Percentiles rank a stretch among this genome's conserved stretches.
Conservation (phyloP, 1,284 basidiomycete genomes). For the Apiotrichum siamense region DNA sequence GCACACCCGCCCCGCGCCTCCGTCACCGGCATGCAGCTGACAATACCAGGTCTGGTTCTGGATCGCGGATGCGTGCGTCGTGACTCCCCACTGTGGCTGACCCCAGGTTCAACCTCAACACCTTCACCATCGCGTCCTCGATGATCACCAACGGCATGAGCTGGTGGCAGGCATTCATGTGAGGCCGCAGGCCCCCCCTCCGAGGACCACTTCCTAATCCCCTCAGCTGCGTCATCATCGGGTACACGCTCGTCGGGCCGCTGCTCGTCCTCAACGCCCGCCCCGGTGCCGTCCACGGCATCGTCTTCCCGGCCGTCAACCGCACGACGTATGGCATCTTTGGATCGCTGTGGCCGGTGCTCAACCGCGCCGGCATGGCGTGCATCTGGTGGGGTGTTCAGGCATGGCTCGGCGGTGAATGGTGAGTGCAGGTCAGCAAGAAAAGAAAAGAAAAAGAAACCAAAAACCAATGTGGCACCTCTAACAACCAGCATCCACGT, state of each 20-base stretch:
- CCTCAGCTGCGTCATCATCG: slow-evolving; percentile 59
- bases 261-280: slow-evolving; percentile 76
- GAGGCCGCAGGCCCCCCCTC: too few relatives aligned
- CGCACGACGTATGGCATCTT: slow-evolving; percentile 67
- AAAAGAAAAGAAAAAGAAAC: neutral
- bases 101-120: slow-evolving; percentile 63
- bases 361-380: slow-evolving; percentile 27
- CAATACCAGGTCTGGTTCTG: slow-evolving; percentile 4
- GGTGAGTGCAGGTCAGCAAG: slow-evolving; percentile 6
- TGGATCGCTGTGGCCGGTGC: slow-evolving; percentile 53
- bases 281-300: slow-evolving; percentile 57
- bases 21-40: neutral
- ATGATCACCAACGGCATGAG: slow-evolving; percentile 68
- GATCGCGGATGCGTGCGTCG: slow-evolving; percentile 51
- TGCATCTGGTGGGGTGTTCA: slow-evolving; percentile 75
- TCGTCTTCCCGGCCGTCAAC: slow-evolving; percentile 73
- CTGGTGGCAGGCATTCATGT: slow-evolving; percentile 62
- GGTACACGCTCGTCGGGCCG: slow-evolving; percentile 64
- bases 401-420: slow-evolving; percentile 65
- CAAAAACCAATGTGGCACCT: neutral
- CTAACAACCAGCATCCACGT: slow-evolving; percentile 54
- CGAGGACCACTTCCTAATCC: too few relatives aligned
- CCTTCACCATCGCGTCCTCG: slow-evolving; percentile 55
- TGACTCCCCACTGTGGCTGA: slow-evolving; percentile 69
- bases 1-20: too few relatives aligned